Percentiles rank a stretch among this genome's conserved stretches.
Conservation (phyloP, 83 land plant genomes). For the Thuja plicata region DNA sequence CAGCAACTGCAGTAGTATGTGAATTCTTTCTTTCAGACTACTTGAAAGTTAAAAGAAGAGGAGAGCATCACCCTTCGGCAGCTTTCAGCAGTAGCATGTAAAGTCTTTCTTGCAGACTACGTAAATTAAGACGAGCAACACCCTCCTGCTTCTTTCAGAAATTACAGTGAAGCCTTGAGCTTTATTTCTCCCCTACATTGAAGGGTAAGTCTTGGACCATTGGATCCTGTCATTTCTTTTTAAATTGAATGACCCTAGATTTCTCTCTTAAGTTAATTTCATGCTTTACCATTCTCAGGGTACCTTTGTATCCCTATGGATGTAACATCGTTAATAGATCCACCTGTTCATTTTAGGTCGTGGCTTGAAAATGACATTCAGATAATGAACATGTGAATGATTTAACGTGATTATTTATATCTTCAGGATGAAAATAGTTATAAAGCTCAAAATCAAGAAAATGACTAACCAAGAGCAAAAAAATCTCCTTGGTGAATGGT, state of each 20-base stretch:
- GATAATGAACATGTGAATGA: background rate
- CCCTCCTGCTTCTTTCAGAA: background rate
- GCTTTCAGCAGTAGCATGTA: background rate
- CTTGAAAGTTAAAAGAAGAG: background rate
- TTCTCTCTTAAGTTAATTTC: background rate
- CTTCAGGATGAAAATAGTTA: background rate
- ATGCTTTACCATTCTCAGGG: background rate
- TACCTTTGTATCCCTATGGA: background rate
- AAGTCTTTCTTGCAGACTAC: background rate
- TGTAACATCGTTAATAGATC: background rate
- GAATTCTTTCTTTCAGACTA: background rate
- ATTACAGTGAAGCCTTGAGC: constrained; percentile 4
- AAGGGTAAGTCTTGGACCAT: background rate
- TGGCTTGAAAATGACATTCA: background rate
- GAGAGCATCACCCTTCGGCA: background rate
- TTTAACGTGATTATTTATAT: background rate
- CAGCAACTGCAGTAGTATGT: background rate
- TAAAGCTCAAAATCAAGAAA: background rate
- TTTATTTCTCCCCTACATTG: background rate
- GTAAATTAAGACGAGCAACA: background rate
- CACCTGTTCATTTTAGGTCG: background rate
- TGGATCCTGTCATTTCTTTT: background rate
- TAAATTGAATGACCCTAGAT: background rate
- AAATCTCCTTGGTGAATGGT: background rate
- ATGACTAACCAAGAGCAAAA: background rate